Evolutionary conservation across 768 basidiomycete genomes (phyloP), one percentile per base, ranked within the genome.

Genomic region (Trametes sanguinea): DNA sequence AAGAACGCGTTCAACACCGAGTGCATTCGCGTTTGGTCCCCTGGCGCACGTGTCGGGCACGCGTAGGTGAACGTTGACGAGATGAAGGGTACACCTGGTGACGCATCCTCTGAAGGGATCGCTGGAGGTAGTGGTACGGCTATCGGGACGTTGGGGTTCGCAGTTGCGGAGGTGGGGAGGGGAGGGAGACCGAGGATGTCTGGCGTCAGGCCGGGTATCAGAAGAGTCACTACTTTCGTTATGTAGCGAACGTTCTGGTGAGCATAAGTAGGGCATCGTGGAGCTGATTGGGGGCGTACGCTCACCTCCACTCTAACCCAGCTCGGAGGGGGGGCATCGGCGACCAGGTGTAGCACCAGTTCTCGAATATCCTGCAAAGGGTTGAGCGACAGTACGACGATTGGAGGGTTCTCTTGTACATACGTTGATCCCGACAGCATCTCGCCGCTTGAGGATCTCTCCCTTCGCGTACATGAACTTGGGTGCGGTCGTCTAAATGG

Each of bases 41-140:
- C 97, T 0, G 95, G 95, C 0, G 95, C 95, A 17, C 89, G 85
- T 0, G 95, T 95, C 0, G 95, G 96, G 65, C 91, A 93, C 13
- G 93, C 94, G 76, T 97, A 93, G 60, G 90, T 92, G 77, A 98
- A 99, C 4, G 83, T 92, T 37, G 78, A 88, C 43, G 83, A 83
- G 62, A 86, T 88, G 76, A 84, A 98, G 2, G 85, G 86, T 27
- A 87, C 76, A 29, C 73, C 71, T 1, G 55, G 48, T 1, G 68
- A 57, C 4, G 53, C 67, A 4, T 63, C 70, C 35, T 68, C 66
- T 11, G 75, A 11, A 1, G 51, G 43, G 0, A 65, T 77, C 60
- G 39, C 78, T 72, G 72, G 79, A 75, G 57, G 83, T 64, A 62
- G 79, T 57, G 62, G 85, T 0, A 76, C 71, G 39, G 72, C 68